Evolutionary conservation across 257 asterid species (phyloP).

Genomic region (Lavandula angustifolia): DNA sequence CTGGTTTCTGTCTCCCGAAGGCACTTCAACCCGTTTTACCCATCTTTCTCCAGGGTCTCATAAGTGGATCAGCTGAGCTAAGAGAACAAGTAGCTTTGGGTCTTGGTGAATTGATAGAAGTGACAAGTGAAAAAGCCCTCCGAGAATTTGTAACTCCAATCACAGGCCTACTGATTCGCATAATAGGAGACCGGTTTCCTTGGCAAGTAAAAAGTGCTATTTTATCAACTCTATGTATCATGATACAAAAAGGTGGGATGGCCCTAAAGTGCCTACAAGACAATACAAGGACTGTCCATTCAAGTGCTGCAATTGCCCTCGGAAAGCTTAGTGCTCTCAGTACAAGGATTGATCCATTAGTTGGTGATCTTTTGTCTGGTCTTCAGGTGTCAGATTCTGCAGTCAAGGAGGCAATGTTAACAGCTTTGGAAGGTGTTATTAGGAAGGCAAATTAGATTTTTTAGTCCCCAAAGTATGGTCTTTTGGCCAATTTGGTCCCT

Average conservation of each 20-base stretch:
- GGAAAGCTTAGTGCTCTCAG: slow-evolving; percentile 99
- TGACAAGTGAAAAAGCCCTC: slow-evolving; percentile 81
- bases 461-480: too few relatives aligned
- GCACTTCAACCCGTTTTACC: slow-evolving; percentile 96
- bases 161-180: slow-evolving; percentile 98
- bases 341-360: slow-evolving; percentile 90
- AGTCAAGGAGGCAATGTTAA: slow-evolving; percentile 78
- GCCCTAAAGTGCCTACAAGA: slow-evolving; percentile 96
- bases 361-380: slow-evolving; percentile 88
- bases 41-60: slow-evolving; percentile 93
- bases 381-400: slow-evolving; percentile 91
- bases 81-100: slow-evolving; percentile 98
- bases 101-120: slow-evolving; percentile 93
- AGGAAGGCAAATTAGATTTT: too few relatives aligned
- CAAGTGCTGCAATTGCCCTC: slow-evolving; percentile 97
- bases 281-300: slow-evolving; percentile 91
- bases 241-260: slow-evolving; percentile 88
- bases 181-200: slow-evolving; percentile 97
- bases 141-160: slow-evolving; percentile 94
- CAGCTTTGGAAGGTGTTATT: slow-evolving; percentile 92
- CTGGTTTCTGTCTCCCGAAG: slow-evolving; percentile 95
- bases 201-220: slow-evolving; percentile 99
- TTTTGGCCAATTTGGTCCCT: too few relatives aligned
- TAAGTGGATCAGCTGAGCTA: slow-evolving; percentile 93
- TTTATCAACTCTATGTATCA: slow-evolving; percentile 85